Evolutionary conservation across 768 basidiomycete species (phyloP).

Genomic region (Termitomyces sp.): DNA sequence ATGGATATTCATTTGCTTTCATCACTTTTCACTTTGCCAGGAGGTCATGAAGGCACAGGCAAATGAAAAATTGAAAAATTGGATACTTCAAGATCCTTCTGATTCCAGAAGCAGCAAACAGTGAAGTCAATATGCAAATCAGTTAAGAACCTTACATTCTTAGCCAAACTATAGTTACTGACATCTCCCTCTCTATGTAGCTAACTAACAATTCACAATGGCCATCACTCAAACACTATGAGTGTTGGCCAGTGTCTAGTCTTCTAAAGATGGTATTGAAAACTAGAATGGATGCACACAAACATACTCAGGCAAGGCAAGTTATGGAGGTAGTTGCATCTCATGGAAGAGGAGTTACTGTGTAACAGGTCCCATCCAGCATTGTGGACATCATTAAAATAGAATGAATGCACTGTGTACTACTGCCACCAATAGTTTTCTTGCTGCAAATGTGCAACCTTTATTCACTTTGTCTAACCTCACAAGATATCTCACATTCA

Average conservation of each 20-base stretch:
- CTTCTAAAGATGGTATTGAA: neutral
- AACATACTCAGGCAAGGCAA: neutral
- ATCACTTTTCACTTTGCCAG: neutral
- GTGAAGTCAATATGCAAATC: neutral
- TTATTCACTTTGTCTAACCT: neutral
- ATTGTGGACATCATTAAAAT: too few species aligned
- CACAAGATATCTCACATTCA: neutral
- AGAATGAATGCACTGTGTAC: too few species aligned
- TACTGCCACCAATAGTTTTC: neutral
- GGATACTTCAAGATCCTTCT: too few species aligned
- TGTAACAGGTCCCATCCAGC: too few species aligned
- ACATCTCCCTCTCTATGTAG: neutral
- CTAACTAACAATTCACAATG: neutral
- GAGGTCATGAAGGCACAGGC: neutral
- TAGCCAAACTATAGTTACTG: too few species aligned
- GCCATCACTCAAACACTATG: neutral
- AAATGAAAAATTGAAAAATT: neutral
- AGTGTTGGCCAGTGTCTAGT: neutral
- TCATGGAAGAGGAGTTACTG: too few species aligned
- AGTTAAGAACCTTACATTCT: neutral
- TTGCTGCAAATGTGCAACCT: too few species aligned
- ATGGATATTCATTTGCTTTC: neutral
- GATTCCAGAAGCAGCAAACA: too few species aligned
- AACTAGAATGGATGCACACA: neutral
- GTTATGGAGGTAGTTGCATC: neutral